Base-by-base conservation (phyloP, 2,329 filamentous ascomycete genomes). In the Sodiomyces alkalinus region DNA sequence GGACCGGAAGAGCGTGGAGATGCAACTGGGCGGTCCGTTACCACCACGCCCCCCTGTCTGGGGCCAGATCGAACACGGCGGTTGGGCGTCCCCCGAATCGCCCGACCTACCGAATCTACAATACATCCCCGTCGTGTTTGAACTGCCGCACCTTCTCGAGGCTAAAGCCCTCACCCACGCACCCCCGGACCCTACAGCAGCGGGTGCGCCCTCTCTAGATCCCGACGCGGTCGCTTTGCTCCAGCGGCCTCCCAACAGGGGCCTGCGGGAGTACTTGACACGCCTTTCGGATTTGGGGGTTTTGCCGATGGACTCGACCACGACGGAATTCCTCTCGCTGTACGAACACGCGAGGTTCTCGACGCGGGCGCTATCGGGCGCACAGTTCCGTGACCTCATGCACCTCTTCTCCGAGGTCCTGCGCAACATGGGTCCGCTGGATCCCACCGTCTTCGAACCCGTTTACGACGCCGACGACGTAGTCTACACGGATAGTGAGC, bases 281-380 rank as follows among this genome's bases (percentile, higher is more conserved):
- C 74, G 81, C 35, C 69, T 96, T 5, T 64, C 69, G 5, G 60
- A 61, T 4, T 54, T 92, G 15, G 71, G 70, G 4, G 68, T 92
- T 5, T 42, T 76, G n/a, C 44, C 46, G 13, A 43, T 55, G 28
- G 47, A 49, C 17, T 33, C 58, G 2, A 48, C 49, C 3, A 74
- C 48, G 39, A 62, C 39, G 47, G 71, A 49, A 37, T 98, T 96
- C 45, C 55, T 94, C 13, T 52, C 64, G 1, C 57, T 70, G 13
- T 98, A 94, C 53, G 90, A 96, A 54, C 62, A 69, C 32, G 83
- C 85, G 3, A 75, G 87, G 22, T 98, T 92, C 55, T 86, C 81
- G 2, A 69, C 68, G 0, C 57, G 61, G 5, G 68, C 77, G 1
- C 57, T 93, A 4, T 66, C 70, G 3, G 77, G 86, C 40, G 44